Evolutionary conservation across 768 basidiomycete species (phyloP), one percentile per base, ranked within the genome.

Genomic region (Hygrophorus russula): DNA sequence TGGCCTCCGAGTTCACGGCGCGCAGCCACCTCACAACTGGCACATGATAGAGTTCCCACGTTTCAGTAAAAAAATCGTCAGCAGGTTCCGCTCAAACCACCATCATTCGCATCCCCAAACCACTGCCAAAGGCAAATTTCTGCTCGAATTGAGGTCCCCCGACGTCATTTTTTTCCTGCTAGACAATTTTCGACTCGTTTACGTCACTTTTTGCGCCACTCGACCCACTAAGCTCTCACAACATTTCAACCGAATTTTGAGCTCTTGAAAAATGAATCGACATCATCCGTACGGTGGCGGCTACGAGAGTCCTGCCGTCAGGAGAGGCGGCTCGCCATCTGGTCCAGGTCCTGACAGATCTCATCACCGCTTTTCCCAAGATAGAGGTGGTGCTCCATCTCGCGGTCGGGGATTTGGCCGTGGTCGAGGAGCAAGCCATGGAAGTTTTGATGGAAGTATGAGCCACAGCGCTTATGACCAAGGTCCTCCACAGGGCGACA

Each of bases 221-320:
- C 43, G 52, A 43, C 64, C 64, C 66, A 64, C 58, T 61, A 48
- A 59, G 53, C 52, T 55, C 33, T 39, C 7, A 35, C 39, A 37
- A 49, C 44, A 48, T 36, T 29, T 37, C 18, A 44, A 36, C 24
- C 4, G 24, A 44, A 24, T 47, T 47, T 48, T 53, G 49, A 55
- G 56, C 49, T 43, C 42, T 32, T 58, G 59, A 58, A 56, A 53
- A 47, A 90, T 91, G 87, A 86, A 88, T 65, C 84, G 87, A 57
- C 87, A 89, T 65, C 85, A 90, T 74, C 88, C 88, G 18, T 91
- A 91, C 65, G 75, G 76, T 53, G 71, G 71, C 51, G 65, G 67
- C 56, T 80, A 76, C 69, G 85, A 85, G 48, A 57, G 48, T 52
- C 51, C 56, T 38, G 46, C 69, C 32, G 62, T 66, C 36, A 70